These are phyloP conservation scores for Yamadazyma songkhlaensis DNA, from an alignment of 1,139 yeast genomes.

Conservation along the genomic window DNA sequence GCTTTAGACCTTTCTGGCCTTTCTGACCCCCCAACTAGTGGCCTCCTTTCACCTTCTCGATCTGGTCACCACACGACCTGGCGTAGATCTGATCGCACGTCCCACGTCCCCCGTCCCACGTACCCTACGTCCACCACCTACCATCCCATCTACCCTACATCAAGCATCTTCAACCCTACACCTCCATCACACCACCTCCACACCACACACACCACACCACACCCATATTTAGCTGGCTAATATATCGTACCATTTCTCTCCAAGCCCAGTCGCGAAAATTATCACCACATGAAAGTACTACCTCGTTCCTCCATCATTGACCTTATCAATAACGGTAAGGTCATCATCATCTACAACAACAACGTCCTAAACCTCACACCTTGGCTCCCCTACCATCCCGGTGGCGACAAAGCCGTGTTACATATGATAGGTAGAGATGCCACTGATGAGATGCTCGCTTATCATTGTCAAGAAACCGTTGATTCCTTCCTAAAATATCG, in stretches of 20 bases:
- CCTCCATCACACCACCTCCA: too few relatives aligned
- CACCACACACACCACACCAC: background rate
- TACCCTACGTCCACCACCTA: too few relatives aligned
- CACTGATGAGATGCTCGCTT: conserved; percentile 84
- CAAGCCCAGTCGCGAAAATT: background rate
- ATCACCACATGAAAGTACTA: conserved; percentile 5
- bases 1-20: too few relatives aligned
- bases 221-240: too few relatives aligned
- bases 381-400: conserved; percentile 80
- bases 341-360: conserved; percentile 63
- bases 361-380: conserved; percentile 61
- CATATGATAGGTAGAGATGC: conserved; percentile 91
- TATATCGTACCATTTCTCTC: background rate
- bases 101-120: too few relatives aligned
- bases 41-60: too few relatives aligned
- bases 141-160: too few relatives aligned
- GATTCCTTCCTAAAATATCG: conserved; percentile 50
- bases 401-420: conserved; percentile 80
- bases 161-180: too few relatives aligned
- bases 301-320: conserved; percentile 28
- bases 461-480: conserved; percentile 63
- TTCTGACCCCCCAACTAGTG: too few relatives aligned
- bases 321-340: conserved; percentile 64
- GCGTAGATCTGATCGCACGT: too few relatives aligned
- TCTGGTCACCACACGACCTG: too few relatives aligned